A percentile compares a stretch with the other conserved stretches of the same genome.
Evolutionary conservation across 208 protist genomes (phyloP).

Genomic region (Porcisia deanei): DNA sequence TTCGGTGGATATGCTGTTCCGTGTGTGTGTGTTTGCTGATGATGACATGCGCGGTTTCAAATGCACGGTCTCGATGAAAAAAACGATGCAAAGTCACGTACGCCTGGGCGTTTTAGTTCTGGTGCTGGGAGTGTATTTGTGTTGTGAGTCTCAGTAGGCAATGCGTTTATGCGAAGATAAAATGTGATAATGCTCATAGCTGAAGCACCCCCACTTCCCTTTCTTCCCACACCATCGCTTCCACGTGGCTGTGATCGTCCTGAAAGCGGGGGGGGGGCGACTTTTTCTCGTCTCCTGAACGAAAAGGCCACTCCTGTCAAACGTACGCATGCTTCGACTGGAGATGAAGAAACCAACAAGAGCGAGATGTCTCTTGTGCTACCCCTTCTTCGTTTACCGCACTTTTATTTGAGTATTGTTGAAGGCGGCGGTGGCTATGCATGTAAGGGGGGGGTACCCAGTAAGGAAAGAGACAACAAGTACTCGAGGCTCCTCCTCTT

Average conservation of each 20-base stretch:
- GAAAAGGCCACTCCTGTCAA: background rate
- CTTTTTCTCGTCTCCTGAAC: background rate
- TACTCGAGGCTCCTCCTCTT: background rate
- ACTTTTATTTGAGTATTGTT: background rate
- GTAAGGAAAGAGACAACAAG: background rate
- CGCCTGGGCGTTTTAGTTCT: background rate
- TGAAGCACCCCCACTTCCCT: background rate
- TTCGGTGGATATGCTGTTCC: background rate
- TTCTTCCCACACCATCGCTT: background rate
- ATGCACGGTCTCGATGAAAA: background rate
- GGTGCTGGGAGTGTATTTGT: background rate
- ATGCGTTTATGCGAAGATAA: background rate
- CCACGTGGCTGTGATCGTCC: background rate
- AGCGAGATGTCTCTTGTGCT: background rate
- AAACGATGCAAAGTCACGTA: background rate
- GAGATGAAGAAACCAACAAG: background rate
- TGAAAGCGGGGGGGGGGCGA: background rate
- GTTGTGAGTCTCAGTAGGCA: background rate
- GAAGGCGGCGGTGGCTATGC: background rate
- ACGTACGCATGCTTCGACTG: background rate
- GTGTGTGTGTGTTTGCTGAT: constrained; percentile 1
- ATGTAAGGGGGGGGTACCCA: background rate
- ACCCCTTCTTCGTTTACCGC: background rate
- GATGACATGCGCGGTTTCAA: background rate
- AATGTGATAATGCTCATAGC: background rate